Evolutionary conservation across 805 yeast genomes (phyloP), one percentile per base, ranked within the genome.

Genomic region (Saitoella complicata): DNA sequence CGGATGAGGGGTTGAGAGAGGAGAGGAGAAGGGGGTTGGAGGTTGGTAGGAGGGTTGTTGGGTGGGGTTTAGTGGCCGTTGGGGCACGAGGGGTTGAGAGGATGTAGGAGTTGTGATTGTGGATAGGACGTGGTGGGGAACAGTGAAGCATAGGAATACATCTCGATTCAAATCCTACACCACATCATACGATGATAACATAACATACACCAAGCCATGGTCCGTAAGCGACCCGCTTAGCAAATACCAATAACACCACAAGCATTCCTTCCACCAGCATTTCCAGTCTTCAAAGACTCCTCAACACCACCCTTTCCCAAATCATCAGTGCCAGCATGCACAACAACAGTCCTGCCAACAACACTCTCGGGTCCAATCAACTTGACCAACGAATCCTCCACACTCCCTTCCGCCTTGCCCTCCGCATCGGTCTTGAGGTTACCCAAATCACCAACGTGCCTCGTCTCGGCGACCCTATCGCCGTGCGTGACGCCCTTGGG

Each of bases 371-470:
- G 80, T 55, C 98, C 98, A 49, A 85, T 56, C 64, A 91, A 72
- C 64, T 82, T 79, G 64, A 91, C 72, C 52, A 82, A 67, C 45
- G 64, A 58, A 67, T 91, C 97, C 54, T 76, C 76, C 66, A 76
- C 75, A 52, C 83, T 60, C 57, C 98, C 97, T 73, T 83, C 82
- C 60, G 97, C 95, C 49, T 80, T 72, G 67, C 98, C 98, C 40
- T 67, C 55, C 48, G 80, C 76, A 62, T 91, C 95, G 48, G 97
- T 83, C 55, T 78, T 62, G 63, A 91, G 69, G 76, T 91, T 91
- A 66, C 98, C 98, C 65, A 91, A 71, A 66, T 91, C 98, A 67
- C 98, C 98, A 58, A 80, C 91, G 69, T 84, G 95, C 70, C 88
- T 76, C 49, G 42, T 45, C 38, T 50, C 78, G 56, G 80, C 94